These are phyloP conservation scores for Diaporthe australafricana DNA, from an alignment of 2,329 filamentous ascomycete species.

Conservation along the genomic window DNA sequence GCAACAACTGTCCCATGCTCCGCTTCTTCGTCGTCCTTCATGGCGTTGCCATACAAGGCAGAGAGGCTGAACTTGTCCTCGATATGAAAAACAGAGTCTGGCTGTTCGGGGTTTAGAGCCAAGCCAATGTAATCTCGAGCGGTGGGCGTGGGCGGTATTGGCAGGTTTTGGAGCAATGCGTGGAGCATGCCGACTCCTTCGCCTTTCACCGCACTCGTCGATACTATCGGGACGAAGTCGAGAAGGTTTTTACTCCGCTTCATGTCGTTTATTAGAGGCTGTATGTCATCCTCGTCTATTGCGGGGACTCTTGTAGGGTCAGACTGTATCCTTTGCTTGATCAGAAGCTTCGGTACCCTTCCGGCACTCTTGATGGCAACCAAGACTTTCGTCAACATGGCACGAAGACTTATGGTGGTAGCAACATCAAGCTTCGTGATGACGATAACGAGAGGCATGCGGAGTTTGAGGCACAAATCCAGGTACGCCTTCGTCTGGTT, in stretches of 20 bases:
- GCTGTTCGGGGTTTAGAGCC: slow-evolving; percentile 68
- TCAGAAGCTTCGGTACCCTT: slow-evolving; percentile 80
- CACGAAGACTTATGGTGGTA: slow-evolving; percentile 76
- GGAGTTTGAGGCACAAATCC: slow-evolving; percentile 84
- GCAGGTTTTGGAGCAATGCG: slow-evolving; percentile 81
- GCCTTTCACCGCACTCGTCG: slow-evolving; percentile 89
- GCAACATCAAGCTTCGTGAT: slow-evolving; percentile 94
- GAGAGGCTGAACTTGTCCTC: slow-evolving; percentile 89
- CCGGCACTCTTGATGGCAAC: slow-evolving; percentile 82
- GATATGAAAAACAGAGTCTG: slow-evolving; percentile 82
- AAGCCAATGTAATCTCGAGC: slow-evolving; percentile 66
- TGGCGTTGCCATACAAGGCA: slow-evolving; percentile 66
- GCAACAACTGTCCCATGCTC: slow-evolving; percentile 80
- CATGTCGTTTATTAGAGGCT: slow-evolving; percentile 65
- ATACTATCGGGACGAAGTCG: slow-evolving; percentile 80
- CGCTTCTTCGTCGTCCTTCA: slow-evolving; percentile 53
- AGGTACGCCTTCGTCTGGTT: slow-evolving; percentile 85
- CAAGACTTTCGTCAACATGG: slow-evolving; percentile 78
- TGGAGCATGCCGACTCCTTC: slow-evolving; percentile 85
- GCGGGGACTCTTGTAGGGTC: slow-evolving; percentile 68
- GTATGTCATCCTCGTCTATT: slow-evolving; percentile 68
- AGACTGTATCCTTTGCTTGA: slow-evolving; percentile 59
- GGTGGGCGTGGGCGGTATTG: slow-evolving; percentile 70
- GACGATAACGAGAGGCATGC: slow-evolving; percentile 81
- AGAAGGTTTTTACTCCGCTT: slow-evolving; percentile 54